Conservation (phyloP, 2,329 filamentous ascomycete species). For the Colletotrichum nymphaeae region DNA sequence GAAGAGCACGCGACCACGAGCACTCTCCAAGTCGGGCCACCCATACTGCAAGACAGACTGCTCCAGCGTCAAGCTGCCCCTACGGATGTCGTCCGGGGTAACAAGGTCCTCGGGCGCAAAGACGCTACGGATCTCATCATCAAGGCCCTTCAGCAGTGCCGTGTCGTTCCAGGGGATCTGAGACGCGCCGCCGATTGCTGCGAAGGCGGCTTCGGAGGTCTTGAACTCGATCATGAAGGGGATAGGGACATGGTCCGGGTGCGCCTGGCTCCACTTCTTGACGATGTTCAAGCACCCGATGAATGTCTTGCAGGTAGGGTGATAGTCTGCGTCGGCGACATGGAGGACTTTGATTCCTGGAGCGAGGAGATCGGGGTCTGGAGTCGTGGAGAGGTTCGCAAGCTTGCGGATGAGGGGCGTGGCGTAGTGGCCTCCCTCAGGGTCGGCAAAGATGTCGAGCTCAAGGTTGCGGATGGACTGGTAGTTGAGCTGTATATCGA, state of each 20-base stretch:
- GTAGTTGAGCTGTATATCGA: constrained; percentile 56
- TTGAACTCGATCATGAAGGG: constrained; percentile 63
- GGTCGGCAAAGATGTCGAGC: constrained; percentile 61
- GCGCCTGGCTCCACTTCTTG: constrained; percentile 55
- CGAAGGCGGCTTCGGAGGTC: constrained; percentile 42
- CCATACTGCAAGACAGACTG: constrained; percentile 56
- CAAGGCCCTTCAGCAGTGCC: constrained; percentile 54
- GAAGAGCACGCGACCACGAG: constrained; percentile 59
- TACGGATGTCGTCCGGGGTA: constrained; percentile 58
- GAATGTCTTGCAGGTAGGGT: constrained; percentile 58
- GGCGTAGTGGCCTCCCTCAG: constrained; percentile 58
- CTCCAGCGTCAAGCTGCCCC: constrained; percentile 54
- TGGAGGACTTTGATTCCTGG: constrained; percentile 62
- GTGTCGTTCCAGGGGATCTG: constrained; percentile 56
- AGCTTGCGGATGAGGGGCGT: constrained; percentile 54
- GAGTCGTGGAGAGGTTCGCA: constrained; percentile 50
- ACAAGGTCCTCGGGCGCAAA: constrained; percentile 54
- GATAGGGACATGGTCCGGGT: constrained; percentile 57
- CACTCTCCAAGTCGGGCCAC: constrained; percentile 59
- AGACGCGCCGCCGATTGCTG: constrained; percentile 46
- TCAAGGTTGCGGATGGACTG: constrained; percentile 60
- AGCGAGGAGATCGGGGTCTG: constrained; percentile 50
- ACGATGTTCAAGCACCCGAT: constrained; percentile 55
- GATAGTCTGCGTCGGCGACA: constrained; percentile 60
- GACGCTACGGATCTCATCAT: constrained; percentile 58